These are phyloP conservation scores for Endotrypanum monterogeii DNA, from an alignment of 208 protist genomes.

Conservation along the genomic window DNA sequence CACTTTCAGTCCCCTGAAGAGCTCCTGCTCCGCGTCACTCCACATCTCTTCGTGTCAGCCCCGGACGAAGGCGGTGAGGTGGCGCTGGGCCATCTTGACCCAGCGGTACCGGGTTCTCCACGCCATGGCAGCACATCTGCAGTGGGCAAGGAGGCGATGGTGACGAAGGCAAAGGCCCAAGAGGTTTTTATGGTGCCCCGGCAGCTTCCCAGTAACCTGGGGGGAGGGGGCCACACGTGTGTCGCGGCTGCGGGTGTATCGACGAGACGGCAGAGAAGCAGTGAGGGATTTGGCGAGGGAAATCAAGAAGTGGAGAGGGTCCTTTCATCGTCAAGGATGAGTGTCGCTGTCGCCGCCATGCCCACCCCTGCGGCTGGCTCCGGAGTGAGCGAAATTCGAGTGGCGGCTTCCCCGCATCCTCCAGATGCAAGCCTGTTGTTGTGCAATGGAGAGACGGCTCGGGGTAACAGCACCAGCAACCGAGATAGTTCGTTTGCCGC, in stretches of 20 bases:
- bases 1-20: conserved; percentile 56
- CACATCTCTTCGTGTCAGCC: conserved; percentile 17
- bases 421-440: neutral
- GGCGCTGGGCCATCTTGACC: conserved; percentile 2
- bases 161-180: neutral
- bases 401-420: neutral
- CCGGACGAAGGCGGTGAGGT: conserved; percentile 22
- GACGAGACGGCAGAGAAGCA: neutral
- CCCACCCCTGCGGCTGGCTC: neutral
- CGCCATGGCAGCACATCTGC: neutral
- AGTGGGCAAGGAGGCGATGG: neutral
- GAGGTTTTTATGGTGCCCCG: neutral
- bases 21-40: conserved; percentile 43
- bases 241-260: neutral
- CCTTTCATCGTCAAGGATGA: neutral
- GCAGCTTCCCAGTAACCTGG: too few relatives aligned
- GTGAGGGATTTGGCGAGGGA: neutral
- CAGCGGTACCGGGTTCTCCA: neutral
- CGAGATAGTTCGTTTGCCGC: neutral
- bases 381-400: neutral
- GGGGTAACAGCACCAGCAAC: neutral
- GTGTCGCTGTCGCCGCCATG: neutral
- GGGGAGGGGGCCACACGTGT: neutral
- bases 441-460: neutral
- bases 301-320: neutral